Conservation (phyloP, 768 basidiomycete species). For the Vararia minispora region DNA sequence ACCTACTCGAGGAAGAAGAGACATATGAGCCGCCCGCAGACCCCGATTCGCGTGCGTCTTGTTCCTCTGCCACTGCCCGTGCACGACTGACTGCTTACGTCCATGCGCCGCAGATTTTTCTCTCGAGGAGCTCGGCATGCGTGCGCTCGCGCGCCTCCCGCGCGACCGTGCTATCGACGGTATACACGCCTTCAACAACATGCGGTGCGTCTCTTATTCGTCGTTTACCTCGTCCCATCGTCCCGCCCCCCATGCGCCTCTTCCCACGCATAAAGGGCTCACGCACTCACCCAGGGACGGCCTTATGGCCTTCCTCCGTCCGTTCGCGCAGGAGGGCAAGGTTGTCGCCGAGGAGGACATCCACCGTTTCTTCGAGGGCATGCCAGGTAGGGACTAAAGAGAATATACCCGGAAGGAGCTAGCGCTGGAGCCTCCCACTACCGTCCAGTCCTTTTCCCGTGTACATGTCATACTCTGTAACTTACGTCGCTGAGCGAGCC, state of each 20-base stretch:
- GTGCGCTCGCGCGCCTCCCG: constrained; percentile 61
- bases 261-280: neutral
- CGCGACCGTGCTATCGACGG: constrained; percentile 77
- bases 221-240: neutral
- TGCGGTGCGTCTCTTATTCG: constrained; percentile 47
- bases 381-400: constrained; percentile 3
- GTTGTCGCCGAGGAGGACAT: constrained; percentile 68
- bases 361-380: constrained; percentile 46
- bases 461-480: too few relatives aligned
- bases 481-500: too few relatives aligned
- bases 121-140: constrained; percentile 74
- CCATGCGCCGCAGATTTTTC: constrained; percentile 42
- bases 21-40: constrained; percentile 81
- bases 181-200: constrained; percentile 72
- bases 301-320: constrained; percentile 58
- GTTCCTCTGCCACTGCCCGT: neutral
- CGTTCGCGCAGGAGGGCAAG: constrained; percentile 70
- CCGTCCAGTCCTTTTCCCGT: too few relatives aligned
- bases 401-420: too few relatives aligned
- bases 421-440: too few relatives aligned
- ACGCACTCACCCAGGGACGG: constrained; percentile 40
- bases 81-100: neutral
- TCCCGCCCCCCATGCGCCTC: constrained; percentile 1
- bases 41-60: constrained; percentile 60
- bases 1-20: constrained; percentile 66